These are phyloP conservation scores for Escovopsis sp. DNA, from an alignment of 2,329 filamentous ascomycete species.

Conservation along the genomic window DNA sequence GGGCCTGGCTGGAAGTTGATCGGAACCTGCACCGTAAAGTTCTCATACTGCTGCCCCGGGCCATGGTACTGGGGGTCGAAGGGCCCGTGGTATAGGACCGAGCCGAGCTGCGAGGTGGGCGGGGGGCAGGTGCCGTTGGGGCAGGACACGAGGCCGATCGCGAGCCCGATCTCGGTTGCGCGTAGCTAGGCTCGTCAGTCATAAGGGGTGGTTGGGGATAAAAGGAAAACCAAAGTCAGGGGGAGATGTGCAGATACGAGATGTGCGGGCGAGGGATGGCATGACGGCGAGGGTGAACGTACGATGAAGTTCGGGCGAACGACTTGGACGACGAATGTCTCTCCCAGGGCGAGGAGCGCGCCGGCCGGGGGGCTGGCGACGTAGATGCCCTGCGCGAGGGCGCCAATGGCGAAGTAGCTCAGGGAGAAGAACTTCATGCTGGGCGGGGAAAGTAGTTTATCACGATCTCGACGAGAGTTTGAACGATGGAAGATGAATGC, in stretches of 20 bases:
- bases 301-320: neutral
- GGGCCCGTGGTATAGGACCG: neutral
- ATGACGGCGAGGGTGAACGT: neutral
- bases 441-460: neutral
- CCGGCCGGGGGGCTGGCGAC: neutral
- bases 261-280: too few species aligned
- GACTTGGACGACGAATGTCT: neutral
- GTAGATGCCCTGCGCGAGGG: neutral
- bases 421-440: neutral
- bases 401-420: neutral
- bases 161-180: neutral
- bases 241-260: too few species aligned
- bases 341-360: neutral
- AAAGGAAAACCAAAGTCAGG: neutral
- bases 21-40: neutral
- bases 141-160: neutral
- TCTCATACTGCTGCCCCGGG: neutral
- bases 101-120: neutral
- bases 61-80: neutral
- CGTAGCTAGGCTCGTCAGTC: neutral
- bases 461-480: neutral
- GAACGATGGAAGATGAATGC: too few species aligned
- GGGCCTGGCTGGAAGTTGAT: neutral
- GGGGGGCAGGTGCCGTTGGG: neutral
- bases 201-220: neutral